phyloP scores from a whole-genome alignment of 2,329 filamentous ascomycete species.

The Volutella citrinella region DNA sequence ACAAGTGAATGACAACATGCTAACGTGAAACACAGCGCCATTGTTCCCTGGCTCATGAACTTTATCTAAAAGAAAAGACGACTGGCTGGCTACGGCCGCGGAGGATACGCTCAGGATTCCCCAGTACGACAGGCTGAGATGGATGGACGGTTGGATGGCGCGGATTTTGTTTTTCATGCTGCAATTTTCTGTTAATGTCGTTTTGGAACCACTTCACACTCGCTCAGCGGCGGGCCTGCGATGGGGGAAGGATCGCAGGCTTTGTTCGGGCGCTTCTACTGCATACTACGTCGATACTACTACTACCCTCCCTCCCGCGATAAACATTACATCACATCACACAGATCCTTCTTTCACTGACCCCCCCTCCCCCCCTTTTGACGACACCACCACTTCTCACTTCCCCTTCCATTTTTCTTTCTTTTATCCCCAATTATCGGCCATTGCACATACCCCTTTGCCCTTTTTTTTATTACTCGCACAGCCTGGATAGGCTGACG shows the following conservation, averaged over 20 bases:
- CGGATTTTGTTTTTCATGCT: conserved; percentile 21
- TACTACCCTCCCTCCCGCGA: too few relatives aligned
- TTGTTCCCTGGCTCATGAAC: conserved; percentile 52
- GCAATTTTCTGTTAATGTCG: conserved; percentile 14
- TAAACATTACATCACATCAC: too few relatives aligned
- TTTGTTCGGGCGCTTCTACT: too few relatives aligned
- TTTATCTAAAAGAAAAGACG: conserved; percentile 38
- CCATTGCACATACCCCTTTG: conserved; percentile 23
- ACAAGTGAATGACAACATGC: too few relatives aligned
- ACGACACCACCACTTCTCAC: too few relatives aligned
- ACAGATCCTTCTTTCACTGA: too few relatives aligned
- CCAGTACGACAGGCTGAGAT: conserved; percentile 19
- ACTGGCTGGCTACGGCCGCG: conserved; percentile 21
- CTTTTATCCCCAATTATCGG: not conserved
- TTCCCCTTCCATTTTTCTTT: too few relatives aligned
- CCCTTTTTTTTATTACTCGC: conserved; percentile 4
- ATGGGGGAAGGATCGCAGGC: too few relatives aligned
- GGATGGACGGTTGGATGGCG: conserved; percentile 26
- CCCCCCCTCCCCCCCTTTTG: too few relatives aligned
- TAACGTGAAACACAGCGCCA: conserved; percentile 33
- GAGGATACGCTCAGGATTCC: conserved; percentile 13
- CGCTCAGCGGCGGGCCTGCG: too few relatives aligned
- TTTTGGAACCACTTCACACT: conserved; percentile 19
- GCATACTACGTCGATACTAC: too few relatives aligned
- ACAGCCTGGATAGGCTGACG: conserved; percentile 11